Percentiles rank a stretch among this genome's conserved stretches.
Conservation (phyloP, 129 eudicot species). For the Logfia minima region DNA sequence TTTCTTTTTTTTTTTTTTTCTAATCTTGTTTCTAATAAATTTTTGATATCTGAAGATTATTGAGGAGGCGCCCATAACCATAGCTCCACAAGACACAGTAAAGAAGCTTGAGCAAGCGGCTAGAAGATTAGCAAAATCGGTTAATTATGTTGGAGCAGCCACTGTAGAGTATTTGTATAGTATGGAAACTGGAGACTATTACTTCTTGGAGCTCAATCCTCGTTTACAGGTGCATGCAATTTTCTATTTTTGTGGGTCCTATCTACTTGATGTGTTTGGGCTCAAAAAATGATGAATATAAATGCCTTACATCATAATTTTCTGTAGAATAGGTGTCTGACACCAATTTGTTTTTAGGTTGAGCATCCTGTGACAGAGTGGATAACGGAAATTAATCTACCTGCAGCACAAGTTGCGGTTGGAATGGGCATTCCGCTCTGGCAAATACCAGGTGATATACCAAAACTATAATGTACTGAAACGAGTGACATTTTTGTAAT, state of each 20-base stretch:
- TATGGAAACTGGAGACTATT: constrained; percentile 96
- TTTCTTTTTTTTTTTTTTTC: neutral
- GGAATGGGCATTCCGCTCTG: constrained; percentile 99
- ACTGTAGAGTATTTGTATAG: constrained; percentile 97
- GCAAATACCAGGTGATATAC: constrained; percentile 86
- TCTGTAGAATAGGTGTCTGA: neutral
- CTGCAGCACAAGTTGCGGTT: constrained; percentile 96
- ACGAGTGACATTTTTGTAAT: neutral
- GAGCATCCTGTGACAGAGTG: constrained; percentile 99
- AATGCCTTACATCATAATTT: neutral
- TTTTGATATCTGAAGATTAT: constrained; percentile 58
- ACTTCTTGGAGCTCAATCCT: constrained; percentile 94
- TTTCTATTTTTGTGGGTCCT: neutral
- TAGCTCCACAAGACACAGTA: constrained; percentile 72
- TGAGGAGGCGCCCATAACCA: constrained; percentile 95
- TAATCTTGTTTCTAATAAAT: neutral
- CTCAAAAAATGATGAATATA: neutral
- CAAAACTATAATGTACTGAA: neutral
- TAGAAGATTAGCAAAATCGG: constrained; percentile 93
- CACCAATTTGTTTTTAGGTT: constrained; percentile 46
- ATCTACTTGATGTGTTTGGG: neutral
- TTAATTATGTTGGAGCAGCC: constrained; percentile 97
- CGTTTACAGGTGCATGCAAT: constrained; percentile 71
- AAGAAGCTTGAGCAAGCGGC: constrained; percentile 96
- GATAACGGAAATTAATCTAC: constrained; percentile 94